phyloP scores from a whole-genome alignment of 192 early-diverging fungal genomes.

The Coemansia sp. region DNA sequence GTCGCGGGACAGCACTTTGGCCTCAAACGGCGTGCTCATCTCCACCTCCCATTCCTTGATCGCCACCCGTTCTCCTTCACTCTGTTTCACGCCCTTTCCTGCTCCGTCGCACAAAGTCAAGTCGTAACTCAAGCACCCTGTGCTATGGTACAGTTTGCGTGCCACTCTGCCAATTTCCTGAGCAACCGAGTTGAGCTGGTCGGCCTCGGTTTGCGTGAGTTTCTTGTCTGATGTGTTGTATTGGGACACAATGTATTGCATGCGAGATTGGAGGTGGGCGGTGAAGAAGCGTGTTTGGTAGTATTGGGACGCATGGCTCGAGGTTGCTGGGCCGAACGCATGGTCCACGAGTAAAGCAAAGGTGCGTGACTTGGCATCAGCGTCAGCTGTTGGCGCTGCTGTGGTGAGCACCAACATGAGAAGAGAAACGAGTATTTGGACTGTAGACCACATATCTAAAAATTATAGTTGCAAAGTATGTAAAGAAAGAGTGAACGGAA shows the following conservation, averaged over 20 bases:
- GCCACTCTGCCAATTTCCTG: slow-evolving; percentile 41
- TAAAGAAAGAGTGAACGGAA: no score
- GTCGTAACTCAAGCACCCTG: slow-evolving; percentile 49
- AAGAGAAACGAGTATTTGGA: neutral
- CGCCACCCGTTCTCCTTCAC: slow-evolving; percentile 18
- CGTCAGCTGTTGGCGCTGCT: neutral
- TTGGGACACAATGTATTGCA: slow-evolving; percentile 32
- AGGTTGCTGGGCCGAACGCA: slow-evolving; percentile 31
- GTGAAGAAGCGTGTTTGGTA: slow-evolving; percentile 48
- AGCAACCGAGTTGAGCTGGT: slow-evolving; percentile 37
- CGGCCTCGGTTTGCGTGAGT: slow-evolving; percentile 28
- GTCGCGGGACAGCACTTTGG: slow-evolving; percentile 15
- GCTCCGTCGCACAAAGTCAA: slow-evolving; percentile 33
- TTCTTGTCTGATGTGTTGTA: slow-evolving; percentile 8
- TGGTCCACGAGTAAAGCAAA: slow-evolving; percentile 27
- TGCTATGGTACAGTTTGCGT: slow-evolving; percentile 37
- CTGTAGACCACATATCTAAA: neutral
- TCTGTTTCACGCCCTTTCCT: slow-evolving; percentile 18
- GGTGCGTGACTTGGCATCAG: slow-evolving; percentile 6
- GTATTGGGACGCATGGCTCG: slow-evolving; percentile 29
- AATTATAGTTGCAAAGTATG: neutral
- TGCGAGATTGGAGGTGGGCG: slow-evolving; percentile 38
- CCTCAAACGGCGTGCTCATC: slow-evolving; percentile 19
- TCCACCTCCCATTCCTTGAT: slow-evolving; percentile 32
- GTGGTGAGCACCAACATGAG: neutral